Evolutionary conservation across 1,284 basidiomycete species (phyloP), one percentile per base, ranked within the genome.

Genomic region (Dichomitus squalens): DNA sequence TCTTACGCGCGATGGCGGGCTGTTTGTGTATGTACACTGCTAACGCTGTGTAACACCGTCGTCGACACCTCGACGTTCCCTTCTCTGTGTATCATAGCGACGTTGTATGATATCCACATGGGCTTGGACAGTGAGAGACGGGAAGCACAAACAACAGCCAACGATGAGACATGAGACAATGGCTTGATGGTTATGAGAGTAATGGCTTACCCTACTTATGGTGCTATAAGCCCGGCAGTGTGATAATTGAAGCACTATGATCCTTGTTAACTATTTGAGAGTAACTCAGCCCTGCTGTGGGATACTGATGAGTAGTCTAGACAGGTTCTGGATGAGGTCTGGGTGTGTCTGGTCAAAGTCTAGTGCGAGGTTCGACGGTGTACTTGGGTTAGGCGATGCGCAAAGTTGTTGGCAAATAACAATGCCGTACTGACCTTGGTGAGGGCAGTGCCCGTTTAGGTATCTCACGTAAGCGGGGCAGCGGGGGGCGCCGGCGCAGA

Each of bases 31-130:
- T 23, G 16, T 50, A 44, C 40, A 16, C 16, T 23, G 25, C 33
- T 36, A 7, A 18, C 25, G 39, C 39, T 43, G 53, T 55, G 44
- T 55, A 48, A 49, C 29, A 34, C 33, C 21, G 18, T 44, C n/a
- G 31, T 35, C 18, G 47, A 48, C 35, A 38, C 38, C 29, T 34
- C 38, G 44, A 40, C 27, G 47, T 25, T 52, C 50, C 43, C 14
- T 48, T 57, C 21, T 44, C 35, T 35, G 27, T 56, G 54, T 57
- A 48, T 38, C 41, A 25, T 57, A 57, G 49, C 27, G 49, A 40
- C 16, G 35, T 16, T 57, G 55, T 57, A 57, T 52, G 55, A 47
- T 57, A 57, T 47, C 7, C 11, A 31, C n/a, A 47, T 34, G 44
- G n/a, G 31, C n/a, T n/a, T n/a, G n/a, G n/a, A n/a, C n/a, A n/a